phyloP scores from a whole-genome alignment of 768 basidiomycete genomes.

The Lentinula sp. region DNA sequence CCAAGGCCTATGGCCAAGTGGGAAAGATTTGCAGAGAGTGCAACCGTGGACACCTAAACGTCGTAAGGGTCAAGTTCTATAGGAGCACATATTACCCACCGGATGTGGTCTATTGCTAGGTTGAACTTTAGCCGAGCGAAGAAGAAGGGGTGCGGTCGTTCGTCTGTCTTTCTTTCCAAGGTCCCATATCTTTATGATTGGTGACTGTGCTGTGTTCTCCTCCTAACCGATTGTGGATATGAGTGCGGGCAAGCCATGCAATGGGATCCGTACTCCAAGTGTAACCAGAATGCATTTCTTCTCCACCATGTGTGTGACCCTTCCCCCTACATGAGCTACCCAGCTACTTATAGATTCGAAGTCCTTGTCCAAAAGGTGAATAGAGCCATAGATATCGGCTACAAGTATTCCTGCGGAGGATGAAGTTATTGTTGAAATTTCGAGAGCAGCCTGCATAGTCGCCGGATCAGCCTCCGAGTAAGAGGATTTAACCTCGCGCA shows the following conservation, averaged over 20 bases:
- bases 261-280: slow-evolving; percentile 63
- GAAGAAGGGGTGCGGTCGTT: slow-evolving; percentile 51
- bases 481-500: slow-evolving; percentile 15
- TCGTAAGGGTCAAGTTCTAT: neutral
- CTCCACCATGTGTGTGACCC: slow-evolving; percentile 86
- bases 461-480: slow-evolving; percentile 2
- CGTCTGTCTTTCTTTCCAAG: slow-evolving; percentile 65
- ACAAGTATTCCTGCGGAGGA: slow-evolving; percentile 67
- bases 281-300: slow-evolving; percentile 78
- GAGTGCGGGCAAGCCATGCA: neutral
- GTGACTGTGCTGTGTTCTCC: slow-evolving; percentile 61
- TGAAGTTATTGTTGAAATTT: slow-evolving; percentile 65
- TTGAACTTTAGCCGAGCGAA: slow-evolving; percentile 75
- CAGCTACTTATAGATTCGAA: slow-evolving; percentile 71
- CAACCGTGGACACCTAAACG: slow-evolving; percentile 66
- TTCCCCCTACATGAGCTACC: slow-evolving; percentile 73
- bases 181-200: slow-evolving; percentile 87
- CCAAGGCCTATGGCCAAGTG: slow-evolving; percentile 92
- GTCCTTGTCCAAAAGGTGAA: slow-evolving; percentile 69
- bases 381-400: slow-evolving; percentile 81
- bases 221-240: slow-evolving; percentile 41
- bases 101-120: slow-evolving; percentile 75
- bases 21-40: slow-evolving; percentile 69
- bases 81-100: slow-evolving; percentile 28
- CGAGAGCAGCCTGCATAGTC: slow-evolving; percentile 45